Conservation (phyloP, 2,329 filamentous ascomycete species). For the Leptographium procerum region DNA sequence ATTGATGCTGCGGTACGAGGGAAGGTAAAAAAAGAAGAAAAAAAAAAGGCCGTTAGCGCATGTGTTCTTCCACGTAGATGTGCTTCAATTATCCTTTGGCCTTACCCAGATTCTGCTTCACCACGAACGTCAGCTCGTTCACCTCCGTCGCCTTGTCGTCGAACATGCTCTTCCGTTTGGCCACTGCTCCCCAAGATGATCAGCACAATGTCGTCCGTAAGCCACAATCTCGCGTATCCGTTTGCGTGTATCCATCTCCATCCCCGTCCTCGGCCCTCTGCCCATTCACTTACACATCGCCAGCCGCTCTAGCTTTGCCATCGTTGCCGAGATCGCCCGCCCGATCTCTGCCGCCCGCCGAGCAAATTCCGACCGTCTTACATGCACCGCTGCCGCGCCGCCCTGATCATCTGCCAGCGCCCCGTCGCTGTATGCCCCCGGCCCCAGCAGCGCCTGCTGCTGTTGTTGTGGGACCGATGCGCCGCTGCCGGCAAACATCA, state of each 20-base stretch:
- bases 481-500: constrained; percentile 5
- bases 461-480: constrained; percentile 6
- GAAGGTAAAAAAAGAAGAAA: no score
- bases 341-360: constrained; percentile 85
- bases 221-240: neutral
- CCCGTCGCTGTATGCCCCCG: constrained; percentile 30
- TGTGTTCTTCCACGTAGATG: neutral
- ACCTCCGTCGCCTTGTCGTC: constrained; percentile 96
- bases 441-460: constrained; percentile 55
- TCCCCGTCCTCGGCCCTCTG: no score
- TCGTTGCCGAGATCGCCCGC: constrained; percentile 79
- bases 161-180: constrained; percentile 93
- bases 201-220: neutral
- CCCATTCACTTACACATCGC: constrained; percentile 47
- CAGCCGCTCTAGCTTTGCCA: constrained; percentile 88
- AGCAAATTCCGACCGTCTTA: constrained; percentile 67
- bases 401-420: constrained; percentile 51
- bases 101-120: constrained; percentile 13
- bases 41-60: no score
- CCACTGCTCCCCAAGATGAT: constrained; percentile 32
- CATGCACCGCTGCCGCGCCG: constrained; percentile 43
- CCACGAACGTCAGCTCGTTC: constrained; percentile 85
- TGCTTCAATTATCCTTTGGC: neutral
- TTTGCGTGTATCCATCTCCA: neutral
- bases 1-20: constrained; percentile 26